A percentile compares a stretch with the other conserved stretches of the same genome.
Conservation (phyloP, 371 early-diverging fungal species). For the Mucor plumbeus region DNA sequence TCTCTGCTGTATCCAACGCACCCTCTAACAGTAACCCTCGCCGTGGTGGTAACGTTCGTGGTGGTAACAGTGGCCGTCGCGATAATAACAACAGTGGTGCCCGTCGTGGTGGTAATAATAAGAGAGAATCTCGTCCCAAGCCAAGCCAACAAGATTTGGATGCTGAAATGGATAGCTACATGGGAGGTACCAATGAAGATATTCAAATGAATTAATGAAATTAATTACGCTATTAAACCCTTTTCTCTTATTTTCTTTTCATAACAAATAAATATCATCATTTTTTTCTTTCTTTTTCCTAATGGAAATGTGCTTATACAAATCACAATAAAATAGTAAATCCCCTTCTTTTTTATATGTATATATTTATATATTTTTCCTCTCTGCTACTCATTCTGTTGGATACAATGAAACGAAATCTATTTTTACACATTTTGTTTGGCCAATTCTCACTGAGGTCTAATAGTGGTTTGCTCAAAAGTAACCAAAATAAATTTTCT, state of each 20-base stretch:
- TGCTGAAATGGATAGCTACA: slow-evolving; percentile 60
- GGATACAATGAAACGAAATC: too few relatives aligned
- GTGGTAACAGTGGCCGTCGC: slow-evolving; percentile 20
- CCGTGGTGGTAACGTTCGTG: slow-evolving; percentile 20
- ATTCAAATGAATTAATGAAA: slow-evolving; percentile 19
- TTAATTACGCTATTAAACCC: background rate
- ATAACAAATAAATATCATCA: background rate
- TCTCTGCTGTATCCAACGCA: slow-evolving; percentile 21
- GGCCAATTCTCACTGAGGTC: background rate
- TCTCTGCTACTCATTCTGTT: too few relatives aligned
- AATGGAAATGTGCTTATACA: background rate
- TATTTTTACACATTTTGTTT: too few relatives aligned
- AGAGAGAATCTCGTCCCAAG: slow-evolving; percentile 38
- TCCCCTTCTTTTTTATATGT: too few relatives aligned
- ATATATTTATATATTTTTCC: too few relatives aligned
- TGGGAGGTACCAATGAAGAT: slow-evolving; percentile 29
- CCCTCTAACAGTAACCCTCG: slow-evolving; percentile 14
- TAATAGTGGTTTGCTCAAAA: background rate
- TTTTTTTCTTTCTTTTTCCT: background rate
- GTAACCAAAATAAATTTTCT: slow-evolving; percentile 5
- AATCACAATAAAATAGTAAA: background rate
- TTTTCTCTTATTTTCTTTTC: background rate
- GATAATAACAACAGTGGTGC: slow-evolving; percentile 19
- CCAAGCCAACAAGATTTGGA: slow-evolving; percentile 51
- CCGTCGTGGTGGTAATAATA: slow-evolving; percentile 20